Base-by-base conservation (phyloP, 768 basidiomycete species). In the Mycena capillaripes region DNA sequence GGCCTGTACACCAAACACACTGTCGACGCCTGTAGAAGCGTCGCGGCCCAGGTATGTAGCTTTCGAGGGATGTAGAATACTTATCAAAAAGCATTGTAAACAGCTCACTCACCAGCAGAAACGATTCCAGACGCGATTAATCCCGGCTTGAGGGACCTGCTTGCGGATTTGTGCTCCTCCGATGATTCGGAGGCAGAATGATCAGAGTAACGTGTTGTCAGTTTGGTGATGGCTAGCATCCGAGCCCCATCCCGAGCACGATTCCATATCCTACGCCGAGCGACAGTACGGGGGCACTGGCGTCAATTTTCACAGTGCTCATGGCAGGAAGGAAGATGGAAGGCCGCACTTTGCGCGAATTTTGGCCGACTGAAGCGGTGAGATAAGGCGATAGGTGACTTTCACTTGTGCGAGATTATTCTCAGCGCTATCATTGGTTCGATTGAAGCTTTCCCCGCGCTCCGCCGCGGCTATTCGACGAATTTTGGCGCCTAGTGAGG, bases 21-120 rank as follows among this genome's bases (percentile, higher is more conserved):
- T 1, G 85, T 85, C 48, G 83, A 84, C 0, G 85, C 85, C 58
- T 85, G 84, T 21, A 87, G 79, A 34, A 86, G 81, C 0, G 86
- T 86, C 8, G 85, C 85, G n/a, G n/a, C n/a, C n/a, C n/a, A n/a
- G n/a, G n/a, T n/a, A n/a, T n/a, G 34, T 36, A 36, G 34, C 34
- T 36, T 36, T 36, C 7, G 34, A 36, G 7, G 6, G 34, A 12
- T 36, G 6, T 12, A 36, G 12, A 12, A 36, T 36, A 6, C 6
- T 12, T 12, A 36, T 36, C 34, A 36, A 36, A 36, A 36, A 36
- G 12, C 6, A 12, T n/a, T 36, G 12, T 36, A 12, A 36, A 36
- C 6, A 36, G 34, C 12, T 12, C 34, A 36, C 11, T 57, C 34
- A 58, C 66, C 68, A 36, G 71, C 65, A 46, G 66, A 67, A 23